Base-by-base conservation (phyloP, 208 protist genomes). In the Leishmania braziliensis region DNA sequence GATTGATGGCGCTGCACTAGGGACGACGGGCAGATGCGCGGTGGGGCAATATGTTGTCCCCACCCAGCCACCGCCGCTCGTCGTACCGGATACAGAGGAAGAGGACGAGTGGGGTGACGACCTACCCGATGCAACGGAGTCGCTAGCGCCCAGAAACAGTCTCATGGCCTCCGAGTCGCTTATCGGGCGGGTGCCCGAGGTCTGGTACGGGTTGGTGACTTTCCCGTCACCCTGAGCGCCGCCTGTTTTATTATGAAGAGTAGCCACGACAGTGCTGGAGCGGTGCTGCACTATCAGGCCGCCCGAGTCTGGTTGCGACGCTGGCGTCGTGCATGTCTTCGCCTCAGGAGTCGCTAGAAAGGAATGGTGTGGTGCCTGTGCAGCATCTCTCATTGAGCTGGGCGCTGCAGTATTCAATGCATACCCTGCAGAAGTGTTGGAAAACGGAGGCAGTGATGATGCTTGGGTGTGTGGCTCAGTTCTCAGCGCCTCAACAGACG, bases 121-220 rank as follows among this genome's bases (percentile, higher is more conserved):
- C 8, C 36, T 29, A 9, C 8, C 51, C 3, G 82, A 85, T 5
- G 23, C 72, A 29, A 20, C 65, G 3, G 63, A 70, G 68, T 71
- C 72, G 70, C 60, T 68, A 50, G 60, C 72, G 54, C 82, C 82
- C 10, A 86, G 73, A 46, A 86, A 86, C 2, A 79, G 65, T 46
- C 65, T 56, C 78, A 86, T 86, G 0, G 78, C 74, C 65, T 86
- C 82, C 20, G 82, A 78, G 20, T 86, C 82, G 6, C 43, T 82
- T 65, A 80, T 48, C 9, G 53, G 29, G 29, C 58, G 78, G 5
- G 9, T 18, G 18, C 48, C 18, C 33, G 48, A 56, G 0, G 63
- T 60, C 6, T 75, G 29, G 26, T 23, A 43, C 14, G 29, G 33
- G 36, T 23, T 12, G 10, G 68, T 46, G 39, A 1, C n/a, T 51